Evolutionary conservation across 352 stramenopile genomes (phyloP).

Genomic region (Aphanomyces invadans): DNA sequence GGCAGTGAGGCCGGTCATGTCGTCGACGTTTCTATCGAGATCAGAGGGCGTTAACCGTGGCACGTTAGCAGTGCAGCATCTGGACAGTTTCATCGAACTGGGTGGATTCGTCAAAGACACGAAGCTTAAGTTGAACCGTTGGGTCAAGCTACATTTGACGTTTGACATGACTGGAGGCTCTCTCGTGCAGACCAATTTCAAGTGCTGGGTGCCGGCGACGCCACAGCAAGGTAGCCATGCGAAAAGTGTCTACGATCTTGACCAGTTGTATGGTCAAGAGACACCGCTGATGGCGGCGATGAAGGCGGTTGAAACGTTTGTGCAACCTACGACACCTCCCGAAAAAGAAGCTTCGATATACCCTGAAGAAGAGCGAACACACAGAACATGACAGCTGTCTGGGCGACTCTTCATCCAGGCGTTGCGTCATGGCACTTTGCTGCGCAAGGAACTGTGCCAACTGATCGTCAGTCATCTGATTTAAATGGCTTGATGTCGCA

Average conservation of each 20-base stretch:
- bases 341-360: constrained; percentile 1
- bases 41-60: neutral
- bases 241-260: neutral
- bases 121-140: neutral
- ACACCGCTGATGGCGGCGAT: neutral
- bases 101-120: constrained; percentile 2
- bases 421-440: too few species aligned
- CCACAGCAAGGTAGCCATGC: neutral
- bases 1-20: constrained; percentile 6
- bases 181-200: neutral
- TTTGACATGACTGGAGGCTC: neutral
- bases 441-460: too few species aligned
- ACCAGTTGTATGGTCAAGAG: neutral
- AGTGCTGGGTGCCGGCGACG: constrained; percentile 7
- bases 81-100: neutral
- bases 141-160: constrained; percentile 1
- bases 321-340: neutral
- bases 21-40: neutral
- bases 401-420: too few species aligned
- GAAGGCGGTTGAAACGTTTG: constrained; percentile 1
- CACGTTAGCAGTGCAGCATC: neutral
- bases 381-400: too few species aligned
- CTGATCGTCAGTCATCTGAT: too few species aligned
- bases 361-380: neutral
- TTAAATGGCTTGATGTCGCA: too few species aligned